These are phyloP conservation scores for Ormosia emarginata DNA, from an alignment of 306 rosid genomes.

Conservation along the genomic window DNA sequence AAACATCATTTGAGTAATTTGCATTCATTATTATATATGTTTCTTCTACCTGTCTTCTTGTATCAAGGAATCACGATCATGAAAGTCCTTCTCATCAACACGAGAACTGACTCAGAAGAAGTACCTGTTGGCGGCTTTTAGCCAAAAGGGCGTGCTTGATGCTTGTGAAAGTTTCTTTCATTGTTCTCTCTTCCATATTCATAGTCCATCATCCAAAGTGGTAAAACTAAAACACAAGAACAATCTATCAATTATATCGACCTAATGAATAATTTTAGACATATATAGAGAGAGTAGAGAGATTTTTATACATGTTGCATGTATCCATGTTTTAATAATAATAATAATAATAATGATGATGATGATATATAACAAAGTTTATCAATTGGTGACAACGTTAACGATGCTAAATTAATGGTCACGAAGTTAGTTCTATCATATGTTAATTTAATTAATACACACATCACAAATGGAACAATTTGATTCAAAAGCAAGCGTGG, in stretches of 20 bases:
- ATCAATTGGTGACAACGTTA: background rate
- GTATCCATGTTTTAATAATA: too few species aligned
- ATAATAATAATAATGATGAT: too few species aligned
- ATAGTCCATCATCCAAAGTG: background rate
- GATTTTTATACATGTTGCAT: too few species aligned
- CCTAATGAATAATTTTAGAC: background rate
- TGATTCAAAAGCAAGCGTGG: background rate
- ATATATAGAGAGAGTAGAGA: background rate
- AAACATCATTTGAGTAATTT: background rate
- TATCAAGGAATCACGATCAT: background rate
- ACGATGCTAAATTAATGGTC: background rate
- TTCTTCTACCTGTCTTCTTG: background rate
- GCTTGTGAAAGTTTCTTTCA: background rate
- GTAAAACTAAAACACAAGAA: background rate
- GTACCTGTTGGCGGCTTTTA: background rate
- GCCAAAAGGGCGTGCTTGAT: background rate
- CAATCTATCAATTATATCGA: background rate
- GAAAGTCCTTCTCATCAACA: background rate
- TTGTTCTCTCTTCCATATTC: background rate
- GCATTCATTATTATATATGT: background rate
- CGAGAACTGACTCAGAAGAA: background rate
- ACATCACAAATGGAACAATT: background rate
- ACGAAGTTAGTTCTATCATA: background rate
- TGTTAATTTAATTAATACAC: too few species aligned
- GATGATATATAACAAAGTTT: background rate